These are phyloP conservation scores for Ceriops tagal DNA, from an alignment of 345 rosid genomes.

Conservation along the genomic window DNA sequence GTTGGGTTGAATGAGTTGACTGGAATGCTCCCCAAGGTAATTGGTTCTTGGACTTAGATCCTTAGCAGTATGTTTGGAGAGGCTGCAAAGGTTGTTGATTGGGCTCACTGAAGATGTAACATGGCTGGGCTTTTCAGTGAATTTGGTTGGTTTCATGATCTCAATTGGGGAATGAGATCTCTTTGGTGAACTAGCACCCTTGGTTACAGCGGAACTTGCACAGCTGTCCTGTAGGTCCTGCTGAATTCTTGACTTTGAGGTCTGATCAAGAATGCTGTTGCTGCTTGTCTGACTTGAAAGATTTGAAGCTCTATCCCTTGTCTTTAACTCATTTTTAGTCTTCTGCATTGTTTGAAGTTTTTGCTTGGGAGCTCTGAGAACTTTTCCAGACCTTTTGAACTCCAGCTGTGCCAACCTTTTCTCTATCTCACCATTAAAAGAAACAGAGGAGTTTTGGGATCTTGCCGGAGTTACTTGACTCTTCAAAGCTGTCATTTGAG, in stretches of 20 bases:
- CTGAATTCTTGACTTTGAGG: constrained; percentile 22
- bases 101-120: constrained; percentile 25
- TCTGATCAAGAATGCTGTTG: constrained; percentile 27
- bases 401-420: constrained; percentile 67
- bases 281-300: constrained; percentile 25
- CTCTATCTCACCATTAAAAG: constrained; percentile 79
- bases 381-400: constrained; percentile 76
- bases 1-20: constrained; percentile 23
- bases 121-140: constrained; percentile 26
- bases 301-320: constrained; percentile 36
- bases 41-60: constrained; percentile 43
- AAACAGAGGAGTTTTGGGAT: constrained; percentile 28
- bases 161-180: constrained; percentile 48
- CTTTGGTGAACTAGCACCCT: constrained; percentile 40
- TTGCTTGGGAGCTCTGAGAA: constrained; percentile 81
- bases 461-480: constrained; percentile 27
- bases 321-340: constrained; percentile 39
- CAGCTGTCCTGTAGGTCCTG: constrained; percentile 20
- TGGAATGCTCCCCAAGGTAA: constrained; percentile 30
- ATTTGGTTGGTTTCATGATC: constrained; percentile 51
- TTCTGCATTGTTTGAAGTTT: constrained; percentile 83
- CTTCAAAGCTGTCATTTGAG: constrained; percentile 34
- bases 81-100: constrained; percentile 32
- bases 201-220: constrained; percentile 34
- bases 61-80: constrained; percentile 40